Evolutionary conservation across 306 rosid genomes (phyloP), one percentile per base, ranked within the genome.

Genomic region (Cicer arietinum): DNA sequence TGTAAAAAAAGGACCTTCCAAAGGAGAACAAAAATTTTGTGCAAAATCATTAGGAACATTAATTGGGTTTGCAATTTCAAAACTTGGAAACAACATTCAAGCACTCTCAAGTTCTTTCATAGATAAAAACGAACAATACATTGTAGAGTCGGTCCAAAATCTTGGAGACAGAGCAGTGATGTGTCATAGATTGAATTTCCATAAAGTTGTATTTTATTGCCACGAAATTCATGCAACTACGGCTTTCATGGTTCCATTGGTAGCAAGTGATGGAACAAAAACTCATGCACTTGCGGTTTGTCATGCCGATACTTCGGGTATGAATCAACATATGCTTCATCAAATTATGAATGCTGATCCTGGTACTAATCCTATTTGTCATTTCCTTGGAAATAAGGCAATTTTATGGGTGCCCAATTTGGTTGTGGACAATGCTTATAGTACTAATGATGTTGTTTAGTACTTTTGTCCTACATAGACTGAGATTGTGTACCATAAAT

Each of bases 251-350:
- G 87, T 90, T 64, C 51, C 82, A 0, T 42, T 90, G 76, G 64
- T 64, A 43, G 87, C 84, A 9, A 75, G 64, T 7, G 86, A 85
- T 30, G 96, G 92, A 63, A 74, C 77, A 1, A 82, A 78, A 40
- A 85, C 82, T 13, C 79, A 76, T 0, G 95, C 84, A 48, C 82
- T 81, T 2, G 92, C 87, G 13, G 80, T 81, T 6, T 90, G 95
- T 69, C 95, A 90, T 9, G 1, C 9, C 0, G 50, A 63, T 63
- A 16, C 35, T 63, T 18, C 40, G 4, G 53, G 40, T 8, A 64
- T 64, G 69, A 42, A 64, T 42, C 51, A 64, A 16, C 35, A 17
- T 0, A 6, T 41, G 22, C 30, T 54, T 54, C 48, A 64, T 8
- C 51, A 41, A 11, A 54, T 54, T 7, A 10, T 42, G 0, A 41